These are phyloP conservation scores for Trametes villosa DNA, from an alignment of 768 basidiomycete genomes.

Conservation along the genomic window DNA sequence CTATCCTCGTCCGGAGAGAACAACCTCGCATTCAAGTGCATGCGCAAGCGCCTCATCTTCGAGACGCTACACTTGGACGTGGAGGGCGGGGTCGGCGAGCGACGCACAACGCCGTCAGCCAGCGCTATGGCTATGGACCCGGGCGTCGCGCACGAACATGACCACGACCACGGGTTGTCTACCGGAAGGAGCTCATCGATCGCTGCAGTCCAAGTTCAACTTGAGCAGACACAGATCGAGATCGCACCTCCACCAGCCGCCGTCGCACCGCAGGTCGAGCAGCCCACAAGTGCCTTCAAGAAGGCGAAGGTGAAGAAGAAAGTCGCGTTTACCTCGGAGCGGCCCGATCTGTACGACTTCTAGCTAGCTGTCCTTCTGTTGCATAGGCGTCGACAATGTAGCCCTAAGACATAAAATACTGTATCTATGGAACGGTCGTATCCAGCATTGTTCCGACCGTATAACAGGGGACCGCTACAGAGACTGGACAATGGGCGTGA, in stretches of 20 bases:
- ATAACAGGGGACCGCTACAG: no score
- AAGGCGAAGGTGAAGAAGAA: constrained; percentile 63
- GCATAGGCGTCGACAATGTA: constrained; percentile 14
- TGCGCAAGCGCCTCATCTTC: constrained; percentile 82
- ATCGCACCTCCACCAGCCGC: not conserved
- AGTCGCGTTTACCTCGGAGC: constrained; percentile 70
- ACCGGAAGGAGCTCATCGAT: constrained; percentile 17
- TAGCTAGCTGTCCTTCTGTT: constrained; percentile 32
- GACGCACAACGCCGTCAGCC: constrained; percentile 61
- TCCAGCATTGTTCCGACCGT: no score
- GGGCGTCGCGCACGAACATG: constrained; percentile 23
- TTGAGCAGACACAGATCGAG: constrained; percentile 40
- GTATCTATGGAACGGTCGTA: not conserved
- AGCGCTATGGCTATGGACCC: constrained; percentile 28
- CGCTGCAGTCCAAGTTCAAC: constrained; percentile 48
- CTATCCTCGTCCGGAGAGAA: constrained; percentile 84
- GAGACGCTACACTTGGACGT: constrained; percentile 91
- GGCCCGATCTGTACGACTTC: constrained; percentile 77
- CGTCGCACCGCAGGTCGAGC: not conserved
- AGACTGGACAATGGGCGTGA: no score
- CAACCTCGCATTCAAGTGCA: constrained; percentile 94
- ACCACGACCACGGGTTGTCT: constrained; percentile 18
- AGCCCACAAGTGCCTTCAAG: constrained; percentile 36
- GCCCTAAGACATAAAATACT: constrained; percentile 16
- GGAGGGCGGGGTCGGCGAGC: constrained; percentile 82